Evolutionary conservation across 768 basidiomycete genomes (phyloP).

Genomic region (Thelephora ganbajun): DNA sequence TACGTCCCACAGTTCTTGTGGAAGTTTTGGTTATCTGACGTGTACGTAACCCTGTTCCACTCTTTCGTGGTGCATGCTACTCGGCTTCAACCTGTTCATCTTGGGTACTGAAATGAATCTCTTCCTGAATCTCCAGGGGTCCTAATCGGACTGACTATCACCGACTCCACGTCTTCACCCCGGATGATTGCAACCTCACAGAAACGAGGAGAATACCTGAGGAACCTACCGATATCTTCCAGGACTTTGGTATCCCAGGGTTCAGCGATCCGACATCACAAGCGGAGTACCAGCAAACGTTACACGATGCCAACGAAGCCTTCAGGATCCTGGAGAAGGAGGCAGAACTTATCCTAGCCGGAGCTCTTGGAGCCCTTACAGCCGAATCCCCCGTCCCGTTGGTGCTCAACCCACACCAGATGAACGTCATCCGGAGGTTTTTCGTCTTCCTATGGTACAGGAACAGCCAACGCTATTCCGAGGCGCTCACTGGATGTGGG

Average conservation of each 20-base stretch:
- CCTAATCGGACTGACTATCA: slow-evolving; percentile 12
- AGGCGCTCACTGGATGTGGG: slow-evolving; percentile 16
- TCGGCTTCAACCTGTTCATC: not conserved
- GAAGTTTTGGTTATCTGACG: slow-evolving; percentile 34
- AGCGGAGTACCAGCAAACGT: slow-evolving; percentile 20
- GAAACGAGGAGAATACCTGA: slow-evolving; percentile 29
- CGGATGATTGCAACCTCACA: slow-evolving; percentile 34
- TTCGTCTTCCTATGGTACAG: slow-evolving; percentile 45
- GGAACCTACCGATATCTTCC: slow-evolving; percentile 24
- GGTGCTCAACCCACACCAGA: slow-evolving; percentile 17
- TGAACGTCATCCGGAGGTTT: slow-evolving; percentile 32
- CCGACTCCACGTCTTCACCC: slow-evolving; percentile 37
- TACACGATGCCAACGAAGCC: slow-evolving; percentile 28
- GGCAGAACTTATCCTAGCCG: slow-evolving; percentile 24
- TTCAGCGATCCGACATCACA: slow-evolving; percentile 13
- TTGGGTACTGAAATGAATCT: not conserved
- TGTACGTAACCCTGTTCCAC: slow-evolving; percentile 19
- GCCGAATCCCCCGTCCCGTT: not conserved
- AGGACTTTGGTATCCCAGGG: slow-evolving; percentile 22
- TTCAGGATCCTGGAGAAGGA: slow-evolving; percentile 30
- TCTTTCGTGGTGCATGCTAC: no score
- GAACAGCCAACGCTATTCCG: slow-evolving; percentile 33
- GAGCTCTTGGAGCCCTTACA: slow-evolving; percentile 12
- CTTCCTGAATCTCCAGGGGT: not conserved
- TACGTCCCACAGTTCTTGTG: slow-evolving; percentile 34